Conservation (phyloP, 805 yeast species). For the Yarrowia keelungensis region DNA sequence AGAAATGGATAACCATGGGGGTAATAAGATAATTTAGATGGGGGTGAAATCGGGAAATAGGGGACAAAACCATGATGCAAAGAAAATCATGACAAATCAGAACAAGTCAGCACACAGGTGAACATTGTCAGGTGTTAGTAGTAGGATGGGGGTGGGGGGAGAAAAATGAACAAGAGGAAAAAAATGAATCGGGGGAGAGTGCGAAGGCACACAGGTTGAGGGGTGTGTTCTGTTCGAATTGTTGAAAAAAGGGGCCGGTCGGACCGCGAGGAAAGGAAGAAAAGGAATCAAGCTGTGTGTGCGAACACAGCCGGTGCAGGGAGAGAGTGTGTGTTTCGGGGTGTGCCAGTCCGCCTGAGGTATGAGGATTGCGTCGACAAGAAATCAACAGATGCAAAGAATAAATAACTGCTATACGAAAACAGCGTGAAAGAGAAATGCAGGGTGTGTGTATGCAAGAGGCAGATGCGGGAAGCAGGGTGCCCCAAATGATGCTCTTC, state of each 20-base stretch:
- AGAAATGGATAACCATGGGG: conserved; percentile 9
- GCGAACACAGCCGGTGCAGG: too few species aligned
- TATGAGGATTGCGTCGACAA: conserved; percentile 3
- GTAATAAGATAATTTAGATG: conserved; percentile 25
- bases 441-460: background rate
- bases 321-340: too few species aligned
- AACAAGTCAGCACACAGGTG: background rate
- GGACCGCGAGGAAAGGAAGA: background rate
- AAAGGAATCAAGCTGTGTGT: background rate
- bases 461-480: background rate
- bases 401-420: conserved; percentile 5
- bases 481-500: too few species aligned
- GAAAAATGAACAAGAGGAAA: background rate
- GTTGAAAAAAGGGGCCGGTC: background rate
- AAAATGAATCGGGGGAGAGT: background rate
- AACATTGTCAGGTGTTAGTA: background rate
- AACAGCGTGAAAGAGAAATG: conserved; percentile 9
- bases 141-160: background rate
- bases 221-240: too few species aligned
- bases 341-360: conserved; percentile 12
- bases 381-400: conserved; percentile 9
- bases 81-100: conserved; percentile 6
- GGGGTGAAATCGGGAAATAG: background rate
- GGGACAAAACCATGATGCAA: conserved; percentile 2
- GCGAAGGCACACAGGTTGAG: too few species aligned